phyloP scores from a whole-genome alignment of 2,329 filamentous ascomycete species.

The Lachnellula suecica region DNA sequence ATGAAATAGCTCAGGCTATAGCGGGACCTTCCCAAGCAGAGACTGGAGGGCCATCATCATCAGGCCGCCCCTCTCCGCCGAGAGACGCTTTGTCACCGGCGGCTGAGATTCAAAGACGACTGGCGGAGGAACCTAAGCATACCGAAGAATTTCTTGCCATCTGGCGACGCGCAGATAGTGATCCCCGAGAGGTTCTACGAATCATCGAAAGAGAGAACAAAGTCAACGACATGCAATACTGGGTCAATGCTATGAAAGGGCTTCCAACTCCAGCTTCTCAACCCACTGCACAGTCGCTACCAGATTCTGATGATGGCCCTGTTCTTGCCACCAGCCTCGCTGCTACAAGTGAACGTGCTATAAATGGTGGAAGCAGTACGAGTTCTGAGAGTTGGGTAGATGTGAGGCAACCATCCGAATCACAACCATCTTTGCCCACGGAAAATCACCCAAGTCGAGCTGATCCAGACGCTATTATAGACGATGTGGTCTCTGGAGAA shows the following conservation, averaged over 20 bases:
- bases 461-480: constrained; percentile 17
- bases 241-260: constrained; percentile 53
- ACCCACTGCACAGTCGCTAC: constrained; percentile 23
- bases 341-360: neutral
- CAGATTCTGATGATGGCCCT: constrained; percentile 8
- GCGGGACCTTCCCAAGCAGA: constrained; percentile 4
- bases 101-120: constrained; percentile 27
- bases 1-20: neutral
- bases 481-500: neutral
- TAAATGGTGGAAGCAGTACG: constrained; percentile 19
- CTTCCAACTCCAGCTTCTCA: constrained; percentile 8
- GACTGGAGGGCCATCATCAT: constrained; percentile 2
- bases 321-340: neutral
- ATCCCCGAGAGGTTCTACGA: constrained; percentile 56
- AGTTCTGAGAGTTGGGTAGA: constrained; percentile 29
- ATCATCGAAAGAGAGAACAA: constrained; percentile 62
- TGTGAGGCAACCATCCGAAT: constrained; percentile 2
- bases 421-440: neutral
- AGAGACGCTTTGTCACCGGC: constrained; percentile 26
- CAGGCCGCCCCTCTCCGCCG: constrained; percentile 16
- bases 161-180: constrained; percentile 59
- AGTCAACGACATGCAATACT: constrained; percentile 57
- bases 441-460: neutral
- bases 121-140: constrained; percentile 28
- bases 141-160: constrained; percentile 50